phyloP scores from a whole-genome alignment of 768 basidiomycete genomes.

The Russula sp. region DNA sequence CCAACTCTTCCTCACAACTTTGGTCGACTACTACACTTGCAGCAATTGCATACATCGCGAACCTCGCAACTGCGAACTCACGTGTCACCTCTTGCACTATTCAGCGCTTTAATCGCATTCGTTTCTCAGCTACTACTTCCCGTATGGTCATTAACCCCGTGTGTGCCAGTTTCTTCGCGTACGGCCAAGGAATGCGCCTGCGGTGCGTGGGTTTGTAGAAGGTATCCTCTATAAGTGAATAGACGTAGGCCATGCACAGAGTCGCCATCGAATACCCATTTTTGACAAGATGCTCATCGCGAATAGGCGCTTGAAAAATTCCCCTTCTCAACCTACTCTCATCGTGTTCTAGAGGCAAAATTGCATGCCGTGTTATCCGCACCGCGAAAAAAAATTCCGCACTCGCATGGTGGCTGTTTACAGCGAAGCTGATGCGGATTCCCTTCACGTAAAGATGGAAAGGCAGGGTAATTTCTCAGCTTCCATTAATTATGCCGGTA shows the following conservation, averaged over 20 bases:
- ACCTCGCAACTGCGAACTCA: neutral
- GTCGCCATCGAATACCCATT: constrained; percentile 37
- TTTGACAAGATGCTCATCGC: constrained; percentile 92
- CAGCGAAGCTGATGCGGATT: constrained; percentile 75
- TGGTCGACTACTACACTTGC: no score
- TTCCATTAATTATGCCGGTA: constrained; percentile 22
- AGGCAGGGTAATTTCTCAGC: constrained; percentile 7
- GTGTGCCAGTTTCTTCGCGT: neutral
- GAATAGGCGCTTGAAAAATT: constrained; percentile 52
- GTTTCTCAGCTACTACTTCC: neutral
- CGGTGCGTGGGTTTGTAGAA: neutral
- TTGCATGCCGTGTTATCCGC: constrained; percentile 90
- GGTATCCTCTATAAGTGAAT: neutral
- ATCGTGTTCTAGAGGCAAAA: constrained; percentile 64
- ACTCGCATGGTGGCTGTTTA: constrained; percentile 91
- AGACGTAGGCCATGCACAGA: neutral
- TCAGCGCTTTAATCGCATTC: neutral
- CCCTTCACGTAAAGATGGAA: constrained; percentile 79
- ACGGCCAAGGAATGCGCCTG: neutral
- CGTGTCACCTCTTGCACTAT: neutral
- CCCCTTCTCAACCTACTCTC: neutral
- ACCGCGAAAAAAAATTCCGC: constrained; percentile 81
- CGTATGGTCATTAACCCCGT: neutral
- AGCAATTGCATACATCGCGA: no score
- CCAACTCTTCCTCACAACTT: no score